These are phyloP conservation scores for Saccharomyces kudriavzevii DNA, from an alignment of 805 yeast species.

Conservation along the genomic window DNA sequence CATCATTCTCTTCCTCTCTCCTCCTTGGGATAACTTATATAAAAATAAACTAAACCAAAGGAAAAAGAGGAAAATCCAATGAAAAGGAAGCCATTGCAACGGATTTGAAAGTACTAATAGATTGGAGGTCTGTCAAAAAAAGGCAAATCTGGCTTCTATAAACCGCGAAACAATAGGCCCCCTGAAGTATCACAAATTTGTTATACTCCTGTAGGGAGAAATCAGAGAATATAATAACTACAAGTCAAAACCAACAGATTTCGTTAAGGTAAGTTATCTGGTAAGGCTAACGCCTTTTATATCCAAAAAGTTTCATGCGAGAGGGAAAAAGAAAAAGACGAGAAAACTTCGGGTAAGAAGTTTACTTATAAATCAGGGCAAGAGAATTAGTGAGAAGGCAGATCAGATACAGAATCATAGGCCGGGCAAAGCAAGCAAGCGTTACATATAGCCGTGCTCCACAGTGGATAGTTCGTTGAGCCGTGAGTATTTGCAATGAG, in stretches of 20 bases:
- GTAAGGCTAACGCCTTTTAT: background rate
- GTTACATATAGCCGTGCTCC: background rate
- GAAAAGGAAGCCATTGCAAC: background rate
- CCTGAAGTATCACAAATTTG: background rate
- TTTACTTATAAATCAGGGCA: background rate
- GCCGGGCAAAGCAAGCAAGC: background rate
- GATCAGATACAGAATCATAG: background rate
- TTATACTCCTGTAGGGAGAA: background rate
- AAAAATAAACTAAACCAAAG: background rate
- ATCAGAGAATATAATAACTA: too few relatives aligned
- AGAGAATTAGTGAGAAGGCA: background rate
- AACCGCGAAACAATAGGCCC: background rate
- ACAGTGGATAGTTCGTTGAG: background rate
- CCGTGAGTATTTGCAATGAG: conserved; percentile 9
- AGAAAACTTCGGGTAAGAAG: background rate
- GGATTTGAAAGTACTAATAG: background rate
- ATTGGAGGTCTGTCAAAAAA: background rate
- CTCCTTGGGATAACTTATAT: background rate
- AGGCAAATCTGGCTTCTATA: background rate
- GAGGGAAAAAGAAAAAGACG: background rate
- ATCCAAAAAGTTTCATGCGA: background rate
- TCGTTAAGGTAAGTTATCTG: background rate
- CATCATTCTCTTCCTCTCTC: background rate
- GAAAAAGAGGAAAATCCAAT: background rate
- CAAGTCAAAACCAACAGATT: too few relatives aligned